Evolutionary conservation across 2,329 filamentous ascomycete genomes (phyloP), one percentile per base, ranked within the genome.

Genomic region (Xylariales sp.): DNA sequence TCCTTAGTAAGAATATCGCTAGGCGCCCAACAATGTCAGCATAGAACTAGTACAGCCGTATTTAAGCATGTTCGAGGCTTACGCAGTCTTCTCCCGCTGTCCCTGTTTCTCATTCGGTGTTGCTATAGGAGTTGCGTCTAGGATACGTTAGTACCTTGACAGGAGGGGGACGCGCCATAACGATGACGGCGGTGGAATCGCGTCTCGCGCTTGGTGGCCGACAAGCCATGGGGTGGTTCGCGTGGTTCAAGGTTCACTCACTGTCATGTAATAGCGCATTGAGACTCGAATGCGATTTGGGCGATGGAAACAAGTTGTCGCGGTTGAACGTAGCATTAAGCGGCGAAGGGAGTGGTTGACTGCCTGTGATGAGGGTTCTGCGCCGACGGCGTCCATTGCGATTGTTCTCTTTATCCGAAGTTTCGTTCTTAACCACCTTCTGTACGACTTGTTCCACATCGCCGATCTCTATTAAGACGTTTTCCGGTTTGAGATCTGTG

Each of bases 371-470:
- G 68, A 99, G 87, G 1, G 96, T 99, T 76, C 96, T 88, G 80
- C 96, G 88, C 80, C 96, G 89, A 80, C 96, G 88, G 69, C 96
- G 89, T 60, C 96, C 95, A 80, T 97, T 98, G 72, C 94, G 88
- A 77, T 97, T 94, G 78, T 94, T 94, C 78, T 97, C 93, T 80
- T 96, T 96, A 69, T 92, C 91, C 64, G 75, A 78, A 62, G 82
- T 76, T 57, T 96, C 92, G 69, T 90, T 93, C 81, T 97, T 95
- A 63, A 99, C 95, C 71, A 97, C 95, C 68, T 93, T 94, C 82
- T 97, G 95, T 66, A 99, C 96, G 70, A 98, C 98, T 81, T 98
- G 93, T 83, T 99, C 96, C 57, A 99, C 96, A 75, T 99, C 96
- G 73, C 96, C 96, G 77, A 99, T 98, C 82, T 99, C 96, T 78